Conservation (phyloP, 768 basidiomycete genomes). For the Rhodotorula paludigena region DNA sequence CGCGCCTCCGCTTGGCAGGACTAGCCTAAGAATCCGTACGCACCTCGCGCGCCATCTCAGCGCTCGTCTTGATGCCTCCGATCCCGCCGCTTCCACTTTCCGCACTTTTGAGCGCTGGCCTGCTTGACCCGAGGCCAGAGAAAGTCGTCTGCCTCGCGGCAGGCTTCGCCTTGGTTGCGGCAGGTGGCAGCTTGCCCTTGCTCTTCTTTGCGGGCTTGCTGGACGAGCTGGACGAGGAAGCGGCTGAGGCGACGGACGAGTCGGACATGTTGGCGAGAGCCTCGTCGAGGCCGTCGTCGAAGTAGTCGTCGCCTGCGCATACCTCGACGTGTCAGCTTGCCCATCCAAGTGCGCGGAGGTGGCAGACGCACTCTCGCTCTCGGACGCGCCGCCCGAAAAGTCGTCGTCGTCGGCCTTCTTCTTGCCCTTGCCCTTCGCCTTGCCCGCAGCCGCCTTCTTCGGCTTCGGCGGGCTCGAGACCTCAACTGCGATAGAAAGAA, state of each 20-base stretch:
- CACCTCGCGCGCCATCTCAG: slow-evolving; percentile 37
- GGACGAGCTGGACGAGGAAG: not conserved
- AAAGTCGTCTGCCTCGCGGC: not conserved
- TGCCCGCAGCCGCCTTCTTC: not conserved
- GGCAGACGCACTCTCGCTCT: slow-evolving; percentile 14
- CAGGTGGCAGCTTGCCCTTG: not conserved
- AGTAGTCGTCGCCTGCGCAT: slow-evolving; percentile 34
- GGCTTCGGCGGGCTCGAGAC: not conserved
- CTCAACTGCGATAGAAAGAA: not conserved
- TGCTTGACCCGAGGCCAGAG: not conserved
- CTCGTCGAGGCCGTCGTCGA: slow-evolving; percentile 36
- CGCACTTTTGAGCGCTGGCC: slow-evolving; percentile 28
- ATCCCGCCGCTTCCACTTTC: slow-evolving; percentile 27
- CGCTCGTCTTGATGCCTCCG: slow-evolving; percentile 46
- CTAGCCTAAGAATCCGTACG: not conserved
- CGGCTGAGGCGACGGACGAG: not conserved
- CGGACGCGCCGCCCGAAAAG: slow-evolving; percentile 4
- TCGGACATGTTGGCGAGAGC: slow-evolving; percentile 17
- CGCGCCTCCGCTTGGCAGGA: no score
- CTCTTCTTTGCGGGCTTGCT: not conserved
- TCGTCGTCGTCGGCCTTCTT: slow-evolving; percentile 34
- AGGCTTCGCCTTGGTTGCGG: not conserved
- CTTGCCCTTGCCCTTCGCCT: slow-evolving; percentile 13
- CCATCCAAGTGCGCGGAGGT: no score
- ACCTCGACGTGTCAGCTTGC: no score